These are phyloP conservation scores for Monosporascus sp. DNA, from an alignment of 2,329 filamentous ascomycete genomes.

Conservation along the genomic window DNA sequence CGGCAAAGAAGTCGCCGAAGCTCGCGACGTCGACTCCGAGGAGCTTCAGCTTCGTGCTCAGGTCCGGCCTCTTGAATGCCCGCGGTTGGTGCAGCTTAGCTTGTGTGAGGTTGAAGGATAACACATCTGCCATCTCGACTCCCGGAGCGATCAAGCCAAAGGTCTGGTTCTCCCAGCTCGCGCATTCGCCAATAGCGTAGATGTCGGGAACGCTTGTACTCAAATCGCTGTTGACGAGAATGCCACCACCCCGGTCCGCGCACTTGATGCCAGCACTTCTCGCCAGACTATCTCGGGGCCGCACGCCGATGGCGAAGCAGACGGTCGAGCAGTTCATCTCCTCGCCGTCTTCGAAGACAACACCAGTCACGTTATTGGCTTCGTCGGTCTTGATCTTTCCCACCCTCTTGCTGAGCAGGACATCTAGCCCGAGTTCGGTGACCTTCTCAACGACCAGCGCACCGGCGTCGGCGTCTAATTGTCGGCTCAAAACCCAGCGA, in stretches of 20 bases:
- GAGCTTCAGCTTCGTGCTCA: conserved; percentile 88
- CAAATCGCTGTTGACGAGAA: conserved; percentile 63
- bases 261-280: conserved; percentile 64
- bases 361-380: conserved; percentile 63
- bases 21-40: conserved; percentile 87
- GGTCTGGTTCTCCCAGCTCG: conserved; percentile 80
- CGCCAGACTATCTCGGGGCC: conserved; percentile 73
- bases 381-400: conserved; percentile 64
- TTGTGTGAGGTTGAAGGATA: conserved; percentile 86
- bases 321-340: conserved; percentile 72
- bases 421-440: conserved; percentile 69
- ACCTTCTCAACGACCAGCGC: conserved; percentile 79
- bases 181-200: conserved; percentile 87
- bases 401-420: conserved; percentile 72
- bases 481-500: conserved; percentile 74
- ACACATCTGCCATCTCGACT: conserved; percentile 87
- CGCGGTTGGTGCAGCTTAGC: conserved; percentile 65
- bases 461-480: conserved; percentile 78
- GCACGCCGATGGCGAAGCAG: conserved; percentile 87
- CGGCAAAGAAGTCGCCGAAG: conserved; percentile 91
- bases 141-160: conserved; percentile 87
- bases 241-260: conserved; percentile 68
- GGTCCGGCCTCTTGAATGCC: conserved; percentile 73
- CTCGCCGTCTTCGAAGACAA: conserved; percentile 77
- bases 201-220: conserved; percentile 67